Evolutionary conservation across 495 filamentous ascomycete species (phyloP), one percentile per base, ranked within the genome.

Genomic region (Podospora didyma): DNA sequence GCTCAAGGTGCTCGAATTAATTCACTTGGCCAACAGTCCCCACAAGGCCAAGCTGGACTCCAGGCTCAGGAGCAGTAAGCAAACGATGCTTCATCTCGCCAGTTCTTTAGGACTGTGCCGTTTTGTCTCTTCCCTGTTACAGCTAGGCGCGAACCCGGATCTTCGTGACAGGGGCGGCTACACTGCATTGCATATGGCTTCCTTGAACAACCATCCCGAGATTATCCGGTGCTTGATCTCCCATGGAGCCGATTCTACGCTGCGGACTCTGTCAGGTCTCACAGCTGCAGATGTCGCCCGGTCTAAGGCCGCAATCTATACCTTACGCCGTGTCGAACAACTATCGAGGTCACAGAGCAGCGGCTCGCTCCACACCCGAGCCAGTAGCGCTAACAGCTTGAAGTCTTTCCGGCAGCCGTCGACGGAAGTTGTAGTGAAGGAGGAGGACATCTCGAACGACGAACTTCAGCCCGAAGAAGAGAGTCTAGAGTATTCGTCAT

Each of bases 21-120:
- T 93, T 58, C 89, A 95, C 65, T 71, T 91, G 39, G 85, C 88
- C 56, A 86, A 90, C 49, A 89, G 81, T 63, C 80, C 88, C 4
- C 75, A 86, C 26, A 77, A 80, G 49, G 79, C 87, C 21, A 80
- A 75, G 24, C 82, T 88, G 57, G 86, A 92, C 58, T 70, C 85
- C 23, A 76, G 77, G 55, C n/a, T n/a, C n/a, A 58, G 57, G 46
- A 63, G 78, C 3, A 86, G 82, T 7, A 90, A 90, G 1, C 89
- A 94, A 60, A 89, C 86, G 20, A 86, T 96, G 76, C 78, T 96
- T 59, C 90, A 95, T 69, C 75, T 92, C 51, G 89, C 89, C 3
- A 89, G 84, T 53, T 87, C 86, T 21, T 69, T 92, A 50, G 90
- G 90, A 16, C 79, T 90, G 56, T 81, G 82, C 46, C 83, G 89